These are phyloP conservation scores for Boechera divaricarpa DNA, from an alignment of 345 rosid genomes.

Conservation along the genomic window DNA sequence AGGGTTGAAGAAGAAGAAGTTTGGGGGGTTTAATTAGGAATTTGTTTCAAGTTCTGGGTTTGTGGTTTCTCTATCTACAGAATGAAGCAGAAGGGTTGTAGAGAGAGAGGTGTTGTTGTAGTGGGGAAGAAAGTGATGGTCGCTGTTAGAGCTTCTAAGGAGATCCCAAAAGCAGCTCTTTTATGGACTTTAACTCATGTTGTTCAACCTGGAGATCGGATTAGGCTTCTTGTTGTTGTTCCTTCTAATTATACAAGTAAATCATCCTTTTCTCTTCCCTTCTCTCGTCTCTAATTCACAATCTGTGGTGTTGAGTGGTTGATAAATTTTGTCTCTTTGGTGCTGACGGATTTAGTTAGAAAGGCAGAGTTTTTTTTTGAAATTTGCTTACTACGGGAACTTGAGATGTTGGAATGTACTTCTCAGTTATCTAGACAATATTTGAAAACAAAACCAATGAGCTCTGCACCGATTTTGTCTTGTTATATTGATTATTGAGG, in stretches of 20 bases:
- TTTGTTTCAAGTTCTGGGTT: not conserved
- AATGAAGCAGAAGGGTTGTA: conserved; percentile 58
- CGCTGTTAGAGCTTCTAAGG: conserved; percentile 88
- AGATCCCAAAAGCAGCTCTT: conserved; percentile 79
- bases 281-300: conserved; percentile 3
- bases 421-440: not conserved
- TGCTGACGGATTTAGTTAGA: not conserved
- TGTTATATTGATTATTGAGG: conserved; percentile 18
- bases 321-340: not conserved
- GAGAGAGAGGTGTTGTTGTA: conserved; percentile 58
- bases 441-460: conserved; percentile 3
- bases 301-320: conserved; percentile 8
- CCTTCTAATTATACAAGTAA: conserved; percentile 73
- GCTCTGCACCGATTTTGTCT: conserved; percentile 11
- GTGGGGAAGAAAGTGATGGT: conserved; percentile 76
- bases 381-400: not conserved
- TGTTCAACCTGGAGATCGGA: conserved; percentile 83
- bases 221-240: conserved; percentile 84
- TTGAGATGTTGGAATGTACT: conserved; percentile 14
- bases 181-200: conserved; percentile 95
- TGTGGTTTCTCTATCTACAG: conserved; percentile 26
- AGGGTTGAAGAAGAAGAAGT: conserved; percentile 19
- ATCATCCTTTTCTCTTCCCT: conserved; percentile 13
- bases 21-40: conserved; percentile 6
- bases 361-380: conserved; percentile 13